Base-by-base conservation (phyloP, 192 early-diverging fungal species). In the Umbelopsis isabellina region DNA sequence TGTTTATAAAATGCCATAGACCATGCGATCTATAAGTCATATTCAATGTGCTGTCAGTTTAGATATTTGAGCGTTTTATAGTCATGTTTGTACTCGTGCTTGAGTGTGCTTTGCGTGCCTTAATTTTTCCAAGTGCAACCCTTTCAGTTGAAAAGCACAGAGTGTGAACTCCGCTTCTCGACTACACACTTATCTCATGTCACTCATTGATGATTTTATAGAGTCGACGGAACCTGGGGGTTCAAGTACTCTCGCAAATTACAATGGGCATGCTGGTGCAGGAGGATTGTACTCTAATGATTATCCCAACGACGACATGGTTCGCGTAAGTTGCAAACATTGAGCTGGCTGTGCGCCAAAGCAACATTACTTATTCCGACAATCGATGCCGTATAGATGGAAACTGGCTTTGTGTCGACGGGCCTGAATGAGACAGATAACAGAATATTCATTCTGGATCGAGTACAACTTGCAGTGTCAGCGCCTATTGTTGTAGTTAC, bases 381-480 rank as follows among this genome's bases (percentile, higher is more conserved):
- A 66, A 27, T 45, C 55, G 30, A 27, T 27, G 13, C 22, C 49
- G 15, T 76, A 15, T 75, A 85, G 83, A 79, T 87, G 37, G 83
- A 85, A 69, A 85, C 80, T 22, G 84, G 86, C 16, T 88, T 85
- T 68, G 83, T 88, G n/a, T 83, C 79, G 35, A 76, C 83, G 33
- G 84, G 84, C 12, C 75, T 86, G 50, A 71, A 71, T 1, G 81
- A 88, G 7, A 73, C 83, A 41, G 84, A 86, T 35, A 71, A 73
- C 10, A 78, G 76, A 41, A 88, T 93, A 67, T 98, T 98, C 71
- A 85, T 87, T 8, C 84, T 98, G 22, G 95, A 94, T 78, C 85
- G 85, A 27, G 95, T 98, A 55, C 93, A 97, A 73, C 97, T 97
- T 68, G 87, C 90, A 49, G 90, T 96, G 68, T 91, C 95, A 11